A percentile compares a stretch with the other conserved stretches of the same genome.
Conservation (phyloP, 2,329 filamentous ascomycete species). For the Penicillium sp. region DNA sequence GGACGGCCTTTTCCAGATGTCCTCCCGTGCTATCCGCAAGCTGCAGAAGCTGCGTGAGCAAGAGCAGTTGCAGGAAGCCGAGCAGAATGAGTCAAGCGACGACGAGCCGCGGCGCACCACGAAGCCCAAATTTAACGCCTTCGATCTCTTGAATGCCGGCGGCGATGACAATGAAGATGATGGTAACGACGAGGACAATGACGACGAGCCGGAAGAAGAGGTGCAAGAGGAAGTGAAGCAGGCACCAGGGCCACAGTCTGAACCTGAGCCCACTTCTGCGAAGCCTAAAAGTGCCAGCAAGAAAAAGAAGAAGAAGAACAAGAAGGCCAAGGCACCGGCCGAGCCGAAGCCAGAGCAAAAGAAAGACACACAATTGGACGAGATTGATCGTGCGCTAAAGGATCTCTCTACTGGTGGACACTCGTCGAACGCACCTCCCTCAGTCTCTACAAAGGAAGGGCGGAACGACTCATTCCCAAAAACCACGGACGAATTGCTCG, state of each 20-base stretch:
- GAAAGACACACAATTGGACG: slow-evolving; percentile 55
- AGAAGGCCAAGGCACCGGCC: slow-evolving; percentile 38
- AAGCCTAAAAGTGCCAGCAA: slow-evolving; percentile 58
- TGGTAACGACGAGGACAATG: slow-evolving; percentile 14
- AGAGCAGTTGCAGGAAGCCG: slow-evolving; percentile 52
- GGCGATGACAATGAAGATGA: slow-evolving; percentile 47
- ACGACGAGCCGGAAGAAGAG: slow-evolving; percentile 13
- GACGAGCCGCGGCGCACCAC: slow-evolving; percentile 41
- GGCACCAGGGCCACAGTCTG: slow-evolving; percentile 30
- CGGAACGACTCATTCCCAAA: slow-evolving; percentile 40
- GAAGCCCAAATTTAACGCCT: slow-evolving; percentile 55
- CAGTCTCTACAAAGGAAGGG: slow-evolving; percentile 37
- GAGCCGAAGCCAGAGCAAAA: slow-evolving; percentile 23
- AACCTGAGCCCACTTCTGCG: slow-evolving; percentile 16
- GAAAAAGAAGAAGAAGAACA: slow-evolving; percentile 64
- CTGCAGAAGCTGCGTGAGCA: slow-evolving; percentile 66
- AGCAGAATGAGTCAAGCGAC: slow-evolving; percentile 46
- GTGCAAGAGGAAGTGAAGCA: slow-evolving; percentile 28
- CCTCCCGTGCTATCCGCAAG: slow-evolving; percentile 67
- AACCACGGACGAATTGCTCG: slow-evolving; percentile 58
- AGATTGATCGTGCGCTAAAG: slow-evolving; percentile 68
- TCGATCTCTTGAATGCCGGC: slow-evolving; percentile 57
- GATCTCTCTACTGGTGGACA: slow-evolving; percentile 56
- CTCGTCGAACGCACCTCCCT: slow-evolving; percentile 24
- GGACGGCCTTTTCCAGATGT: slow-evolving; percentile 53